phyloP scores from a whole-genome alignment of 805 yeast species.

The Groenewaldozyma tartarivorans region DNA sequence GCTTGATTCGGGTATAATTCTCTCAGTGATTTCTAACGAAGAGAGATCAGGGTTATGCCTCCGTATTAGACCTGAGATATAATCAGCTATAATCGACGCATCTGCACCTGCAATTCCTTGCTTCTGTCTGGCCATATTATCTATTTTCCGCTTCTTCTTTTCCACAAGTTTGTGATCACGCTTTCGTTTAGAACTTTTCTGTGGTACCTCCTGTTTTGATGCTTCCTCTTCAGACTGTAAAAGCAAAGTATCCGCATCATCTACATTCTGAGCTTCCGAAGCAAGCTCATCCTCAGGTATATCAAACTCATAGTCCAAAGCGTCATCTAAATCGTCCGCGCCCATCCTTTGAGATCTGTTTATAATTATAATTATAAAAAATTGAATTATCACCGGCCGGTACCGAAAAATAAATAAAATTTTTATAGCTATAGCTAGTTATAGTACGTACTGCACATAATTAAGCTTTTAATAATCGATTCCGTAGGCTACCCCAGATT shows the following conservation, averaged over 20 bases:
- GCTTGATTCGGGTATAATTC: constrained; percentile 45
- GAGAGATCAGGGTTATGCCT: constrained; percentile 57
- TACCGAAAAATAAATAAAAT: background rate
- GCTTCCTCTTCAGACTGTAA: constrained; percentile 3
- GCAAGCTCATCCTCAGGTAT: too few species aligned
- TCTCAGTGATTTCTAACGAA: constrained; percentile 63
- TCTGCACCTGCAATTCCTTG: constrained; percentile 42
- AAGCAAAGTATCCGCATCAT: constrained; percentile 19
- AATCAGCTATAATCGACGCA: constrained; percentile 58
- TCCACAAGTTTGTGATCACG: constrained; percentile 11
- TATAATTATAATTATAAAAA: background rate
- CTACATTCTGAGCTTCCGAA: constrained; percentile 18
- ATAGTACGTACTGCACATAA: background rate
- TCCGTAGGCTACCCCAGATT: too few species aligned
- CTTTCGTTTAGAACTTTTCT: constrained; percentile 17
- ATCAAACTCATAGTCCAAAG: constrained; percentile 51
- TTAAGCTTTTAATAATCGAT: too few species aligned
- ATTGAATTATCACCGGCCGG: too few species aligned
- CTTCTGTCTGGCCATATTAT: constrained; percentile 52
- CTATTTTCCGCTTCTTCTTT: constrained; percentile 57
- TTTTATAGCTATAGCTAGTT: background rate
- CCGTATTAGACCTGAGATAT: constrained; percentile 51
- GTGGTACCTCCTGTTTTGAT: constrained; percentile 13
- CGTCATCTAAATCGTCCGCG: constrained; percentile 76
- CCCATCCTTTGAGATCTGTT: constrained; percentile 9